Evolutionary conservation across 305 asterid genomes (phyloP).

Genomic region (Nicotiana rustica): DNA sequence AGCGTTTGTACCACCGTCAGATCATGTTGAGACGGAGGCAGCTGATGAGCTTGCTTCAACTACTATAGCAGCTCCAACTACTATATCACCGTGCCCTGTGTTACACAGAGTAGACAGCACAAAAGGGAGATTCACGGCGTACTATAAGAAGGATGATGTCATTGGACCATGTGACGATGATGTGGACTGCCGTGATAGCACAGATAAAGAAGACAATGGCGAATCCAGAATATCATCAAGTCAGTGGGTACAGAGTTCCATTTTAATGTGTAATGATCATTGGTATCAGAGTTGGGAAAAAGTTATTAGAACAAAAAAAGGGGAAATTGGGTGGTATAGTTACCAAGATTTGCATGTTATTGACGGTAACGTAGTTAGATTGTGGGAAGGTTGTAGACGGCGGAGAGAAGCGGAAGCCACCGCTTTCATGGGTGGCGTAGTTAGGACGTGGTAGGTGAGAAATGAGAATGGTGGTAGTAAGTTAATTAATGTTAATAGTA

Average conservation of each 20-base stretch:
- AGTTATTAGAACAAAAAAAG: conserved; percentile 53
- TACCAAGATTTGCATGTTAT: conserved; percentile 62
- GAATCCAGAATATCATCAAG: background rate
- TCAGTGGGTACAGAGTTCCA: background rate
- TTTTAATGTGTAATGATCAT: conserved; percentile 27
- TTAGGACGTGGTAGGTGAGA: conserved; percentile 26
- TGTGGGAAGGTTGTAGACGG: conserved; percentile 64
- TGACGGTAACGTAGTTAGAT: conserved; percentile 68
- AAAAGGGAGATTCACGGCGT: conserved; percentile 57
- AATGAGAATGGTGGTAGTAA: background rate
- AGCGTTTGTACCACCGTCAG: background rate
- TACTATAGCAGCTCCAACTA: background rate
- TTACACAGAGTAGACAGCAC: conserved; percentile 48
- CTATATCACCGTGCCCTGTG: background rate
- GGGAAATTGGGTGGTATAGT: conserved; percentile 63
- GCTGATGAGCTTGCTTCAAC: background rate
- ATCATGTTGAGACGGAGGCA: background rate
- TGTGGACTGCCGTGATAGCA: background rate
- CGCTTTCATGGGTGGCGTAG: background rate
- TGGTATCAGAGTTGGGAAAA: conserved; percentile 43
- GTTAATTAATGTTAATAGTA: background rate
- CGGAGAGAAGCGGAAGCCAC: conserved; percentile 41
- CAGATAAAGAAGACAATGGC: background rate
- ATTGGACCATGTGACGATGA: background rate
- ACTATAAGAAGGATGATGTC: conserved; percentile 40